phyloP scores from a whole-genome alignment of 257 asterid species.

The Cordia subcordata region DNA sequence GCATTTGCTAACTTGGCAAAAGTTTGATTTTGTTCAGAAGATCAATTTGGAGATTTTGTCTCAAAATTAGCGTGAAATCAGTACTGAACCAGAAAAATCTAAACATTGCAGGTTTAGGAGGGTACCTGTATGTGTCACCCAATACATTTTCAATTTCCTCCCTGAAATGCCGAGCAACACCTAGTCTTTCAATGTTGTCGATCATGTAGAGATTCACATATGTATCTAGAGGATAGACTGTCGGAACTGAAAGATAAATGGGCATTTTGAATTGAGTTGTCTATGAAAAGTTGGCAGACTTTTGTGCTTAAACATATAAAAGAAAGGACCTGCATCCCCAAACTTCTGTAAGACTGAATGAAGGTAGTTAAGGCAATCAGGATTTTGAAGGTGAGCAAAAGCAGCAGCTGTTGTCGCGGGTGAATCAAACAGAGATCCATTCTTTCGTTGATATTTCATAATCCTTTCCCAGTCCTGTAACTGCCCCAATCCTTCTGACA shows the following conservation, averaged over 20 bases:
- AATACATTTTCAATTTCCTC: slow-evolving; percentile 50
- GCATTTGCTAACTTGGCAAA: too few relatives aligned
- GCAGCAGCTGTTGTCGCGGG: slow-evolving; percentile 94
- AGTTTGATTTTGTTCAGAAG: neutral
- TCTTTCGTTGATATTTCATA: slow-evolving; percentile 65
- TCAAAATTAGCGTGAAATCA: neutral
- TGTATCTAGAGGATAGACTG: slow-evolving; percentile 54
- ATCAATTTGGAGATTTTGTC: neutral
- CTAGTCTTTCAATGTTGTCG: slow-evolving; percentile 67
- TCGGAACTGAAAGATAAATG: slow-evolving; percentile 53
- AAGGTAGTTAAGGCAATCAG: slow-evolving; percentile 62
- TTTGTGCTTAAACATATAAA: neutral
- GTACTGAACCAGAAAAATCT: slow-evolving; percentile 4
- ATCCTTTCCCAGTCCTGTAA: slow-evolving; percentile 52
- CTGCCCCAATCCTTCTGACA: slow-evolving; percentile 68
- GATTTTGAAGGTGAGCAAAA: slow-evolving; percentile 39
- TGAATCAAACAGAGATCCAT: slow-evolving; percentile 86
- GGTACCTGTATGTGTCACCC: slow-evolving; percentile 75
- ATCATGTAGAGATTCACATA: slow-evolving; percentile 49
- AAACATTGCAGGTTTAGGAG: neutral
- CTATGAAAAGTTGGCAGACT: slow-evolving; percentile 2
- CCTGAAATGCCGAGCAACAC: slow-evolving; percentile 56
- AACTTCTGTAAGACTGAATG: slow-evolving; percentile 40
- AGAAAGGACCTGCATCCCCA: slow-evolving; percentile 59
- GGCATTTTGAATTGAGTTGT: neutral